phyloP scores from a whole-genome alignment of 768 basidiomycete genomes.

The Rossbeevera mucosa region DNA sequence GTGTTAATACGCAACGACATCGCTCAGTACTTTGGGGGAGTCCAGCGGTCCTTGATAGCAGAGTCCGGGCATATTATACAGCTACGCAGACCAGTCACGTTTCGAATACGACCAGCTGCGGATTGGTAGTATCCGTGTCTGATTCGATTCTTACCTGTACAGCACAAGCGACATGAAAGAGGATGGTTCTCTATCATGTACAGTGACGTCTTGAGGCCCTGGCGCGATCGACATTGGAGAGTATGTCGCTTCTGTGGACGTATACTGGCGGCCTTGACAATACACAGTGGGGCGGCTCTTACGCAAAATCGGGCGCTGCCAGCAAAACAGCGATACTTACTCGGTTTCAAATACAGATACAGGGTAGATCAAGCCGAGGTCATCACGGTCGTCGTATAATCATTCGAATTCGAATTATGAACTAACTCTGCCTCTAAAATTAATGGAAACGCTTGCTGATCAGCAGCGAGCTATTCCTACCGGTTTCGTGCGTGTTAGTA shows the following conservation, averaged over 20 bases:
- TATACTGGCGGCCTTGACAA: too few species aligned
- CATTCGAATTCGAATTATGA: constrained; percentile 10
- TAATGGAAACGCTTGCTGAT: constrained; percentile 23
- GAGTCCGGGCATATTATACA: constrained; percentile 20
- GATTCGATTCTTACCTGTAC: constrained; percentile 5
- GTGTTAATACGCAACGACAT: constrained; percentile 32
- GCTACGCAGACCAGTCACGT: constrained; percentile 19
- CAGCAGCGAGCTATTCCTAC: constrained; percentile 3
- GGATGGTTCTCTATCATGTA: constrained; percentile 10
- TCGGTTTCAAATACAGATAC: constrained; percentile 20
- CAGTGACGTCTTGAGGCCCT: constrained; percentile 16
- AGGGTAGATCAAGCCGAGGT: constrained; percentile 20
- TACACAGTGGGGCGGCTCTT: constrained; percentile 8
- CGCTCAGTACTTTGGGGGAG: constrained; percentile 11
- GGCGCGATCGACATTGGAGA: constrained; percentile 15
- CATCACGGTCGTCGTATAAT: neutral
- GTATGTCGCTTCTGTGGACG: constrained; percentile 4
- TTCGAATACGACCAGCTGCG: constrained; percentile 20
- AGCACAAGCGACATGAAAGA: constrained; percentile 14
- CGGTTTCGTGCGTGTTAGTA: constrained; percentile 4
- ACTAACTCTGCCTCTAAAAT: too few species aligned
- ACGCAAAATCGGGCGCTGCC: constrained; percentile 12
- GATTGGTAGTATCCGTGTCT: constrained; percentile 2
- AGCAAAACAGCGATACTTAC: neutral
- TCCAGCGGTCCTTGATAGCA: neutral